Evolutionary conservation across 179 eudicot species (phyloP), one percentile per base, ranked within the genome.

Genomic region (Drosera spatulata): DNA sequence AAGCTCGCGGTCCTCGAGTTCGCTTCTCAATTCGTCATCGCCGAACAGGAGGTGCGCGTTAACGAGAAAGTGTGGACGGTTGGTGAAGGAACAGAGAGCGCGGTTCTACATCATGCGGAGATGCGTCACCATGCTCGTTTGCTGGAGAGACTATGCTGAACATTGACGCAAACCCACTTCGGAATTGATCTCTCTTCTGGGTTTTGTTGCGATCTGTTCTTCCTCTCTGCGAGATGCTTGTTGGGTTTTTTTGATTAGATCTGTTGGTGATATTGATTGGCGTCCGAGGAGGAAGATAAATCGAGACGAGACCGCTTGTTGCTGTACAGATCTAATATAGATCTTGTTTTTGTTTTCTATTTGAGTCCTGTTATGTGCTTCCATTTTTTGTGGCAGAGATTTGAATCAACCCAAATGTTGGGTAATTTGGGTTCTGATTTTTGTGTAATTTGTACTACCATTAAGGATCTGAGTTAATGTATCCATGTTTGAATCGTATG

Each of bases 51-150:
- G 85, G 62, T 85, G 88, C 73, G 69, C 88, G 58, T 83, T 87
- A 62, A 69, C 83, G 1, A 79, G 88, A 41, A 91, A 85, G 68
- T 91, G 96, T 53, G 79, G 91, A 0, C 67, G 80, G 22, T 80
- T 91, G 43, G 96, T 85, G 11, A 84, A 83, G 51, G 91, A 91
- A 58, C 97, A 91, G 46, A 77, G 97, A 39, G 96, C 97, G 6
- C 76, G 83, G 55, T 91, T 88, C 42, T 91, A 91, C 67, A 91
- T 91, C 74, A 80, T 91, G 81, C 66, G 91, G 57, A 77, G 96
- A 0, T 91, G 97, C 59, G 86, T 90, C 53, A 82, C 84, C 37
- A 87, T 87, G 91, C 82, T 88, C 53, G 55, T 85, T 48, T 85
- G 97, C 60, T 91, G 90, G 90, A 75, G 85, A 6, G 95, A 90